A percentile compares a stretch with the other conserved stretches of the same genome.
Evolutionary conservation across 306 rosid species (phyloP).

Genomic region (Benincasa hispida): DNA sequence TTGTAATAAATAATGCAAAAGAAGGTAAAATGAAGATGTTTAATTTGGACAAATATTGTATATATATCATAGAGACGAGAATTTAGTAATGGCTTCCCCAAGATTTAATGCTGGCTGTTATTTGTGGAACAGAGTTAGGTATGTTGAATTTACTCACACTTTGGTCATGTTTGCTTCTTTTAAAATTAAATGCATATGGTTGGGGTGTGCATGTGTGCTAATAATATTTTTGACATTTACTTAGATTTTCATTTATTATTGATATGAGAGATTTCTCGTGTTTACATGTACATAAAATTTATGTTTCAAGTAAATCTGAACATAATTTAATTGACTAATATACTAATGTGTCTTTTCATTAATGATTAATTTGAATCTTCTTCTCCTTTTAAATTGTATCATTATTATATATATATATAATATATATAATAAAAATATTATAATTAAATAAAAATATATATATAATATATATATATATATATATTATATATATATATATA

Average conservation of each 20-base stretch:
- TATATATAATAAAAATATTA: too few species aligned
- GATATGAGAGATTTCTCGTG: neutral
- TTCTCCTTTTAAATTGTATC: neutral
- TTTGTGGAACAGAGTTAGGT: neutral
- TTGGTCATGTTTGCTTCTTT: neutral
- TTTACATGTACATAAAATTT: neutral
- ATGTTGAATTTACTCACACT: constrained; percentile 1
- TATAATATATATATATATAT: too few species aligned
- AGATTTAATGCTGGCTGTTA: neutral
- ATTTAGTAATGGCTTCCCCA: neutral
- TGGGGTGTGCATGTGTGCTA: neutral
- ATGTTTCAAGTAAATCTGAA: neutral
- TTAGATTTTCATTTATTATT: neutral
- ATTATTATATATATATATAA: too few species aligned
- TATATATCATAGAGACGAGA: neutral
- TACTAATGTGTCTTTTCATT: neutral
- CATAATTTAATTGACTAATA: neutral
- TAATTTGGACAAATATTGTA: neutral
- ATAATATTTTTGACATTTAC: neutral
- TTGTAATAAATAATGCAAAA: neutral
- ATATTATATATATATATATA: too few species aligned
- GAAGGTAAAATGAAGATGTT: neutral
- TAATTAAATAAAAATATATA: too few species aligned
- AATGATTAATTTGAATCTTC: neutral
- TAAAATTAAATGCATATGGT: neutral